phyloP scores from a whole-genome alignment of 805 yeast genomes.

The Candida tibetensis region DNA sequence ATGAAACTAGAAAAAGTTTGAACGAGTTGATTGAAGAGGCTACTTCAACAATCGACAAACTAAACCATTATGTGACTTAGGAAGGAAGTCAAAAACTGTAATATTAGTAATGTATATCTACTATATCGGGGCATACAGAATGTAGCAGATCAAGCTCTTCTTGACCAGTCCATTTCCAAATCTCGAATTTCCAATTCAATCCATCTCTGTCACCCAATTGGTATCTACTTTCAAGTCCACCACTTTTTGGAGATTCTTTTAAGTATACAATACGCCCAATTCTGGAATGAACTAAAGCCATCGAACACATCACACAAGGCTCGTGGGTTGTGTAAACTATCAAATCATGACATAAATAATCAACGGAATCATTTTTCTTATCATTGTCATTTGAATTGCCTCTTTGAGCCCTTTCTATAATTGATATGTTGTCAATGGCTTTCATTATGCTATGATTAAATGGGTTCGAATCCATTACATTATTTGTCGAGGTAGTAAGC shows the following conservation, averaged over 20 bases:
- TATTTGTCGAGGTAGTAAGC: constrained; percentile 38
- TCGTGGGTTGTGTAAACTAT: constrained; percentile 90
- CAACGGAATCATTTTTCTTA: constrained; percentile 11
- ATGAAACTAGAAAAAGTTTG: constrained; percentile 8
- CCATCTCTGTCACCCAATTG: constrained; percentile 72
- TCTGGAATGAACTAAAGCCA: constrained; percentile 94
- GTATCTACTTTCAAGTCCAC: constrained; percentile 62
- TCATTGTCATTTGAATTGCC: constrained; percentile 2
- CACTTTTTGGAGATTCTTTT: constrained; percentile 34
- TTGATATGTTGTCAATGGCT: constrained; percentile 66
- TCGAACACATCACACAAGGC: constrained; percentile 94
- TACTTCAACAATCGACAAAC: constrained; percentile 10
- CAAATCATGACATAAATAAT: constrained; percentile 71
- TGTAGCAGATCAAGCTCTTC: neutral
- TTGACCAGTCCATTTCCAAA: constrained; percentile 64
- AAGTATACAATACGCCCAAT: constrained; percentile 66
- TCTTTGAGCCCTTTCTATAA: constrained; percentile 43
- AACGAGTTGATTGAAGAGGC: constrained; percentile 16
- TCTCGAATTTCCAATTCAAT: constrained; percentile 85
- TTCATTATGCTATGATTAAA: constrained; percentile 73
- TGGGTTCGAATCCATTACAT: constrained; percentile 43
- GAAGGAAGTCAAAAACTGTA: neutral
- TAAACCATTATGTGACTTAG: constrained; percentile 7
- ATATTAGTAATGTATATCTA: neutral
- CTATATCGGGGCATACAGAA: neutral